Percentiles rank a stretch among this genome's conserved stretches.
Evolutionary conservation across 2,329 filamentous ascomycete species (phyloP).

Genomic region (Colletotrichum lupini): DNA sequence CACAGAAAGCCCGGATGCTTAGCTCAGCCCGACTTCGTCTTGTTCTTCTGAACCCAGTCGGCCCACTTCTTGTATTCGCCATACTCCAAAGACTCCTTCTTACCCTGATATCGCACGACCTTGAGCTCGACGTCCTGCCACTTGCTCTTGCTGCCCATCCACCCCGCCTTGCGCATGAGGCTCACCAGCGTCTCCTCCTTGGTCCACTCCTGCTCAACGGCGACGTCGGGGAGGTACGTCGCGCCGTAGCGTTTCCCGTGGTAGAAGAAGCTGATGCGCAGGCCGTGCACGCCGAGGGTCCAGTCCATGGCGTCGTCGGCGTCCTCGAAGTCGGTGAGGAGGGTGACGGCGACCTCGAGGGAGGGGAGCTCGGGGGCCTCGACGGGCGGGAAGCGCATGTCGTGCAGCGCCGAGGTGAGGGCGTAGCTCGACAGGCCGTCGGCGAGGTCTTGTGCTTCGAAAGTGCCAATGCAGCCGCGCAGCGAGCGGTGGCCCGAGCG

Average conservation of each 20-base stretch:
- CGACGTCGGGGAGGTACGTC: conserved; percentile 93
- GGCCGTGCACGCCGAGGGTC: conserved; percentile 85
- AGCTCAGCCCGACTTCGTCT: conserved; percentile 31
- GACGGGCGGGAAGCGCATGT: conserved; percentile 71
- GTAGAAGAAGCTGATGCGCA: conserved; percentile 86
- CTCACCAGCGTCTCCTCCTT: conserved; percentile 92
- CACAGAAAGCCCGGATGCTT: neutral
- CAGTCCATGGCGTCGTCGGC: conserved; percentile 82
- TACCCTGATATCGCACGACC: conserved; percentile 87
- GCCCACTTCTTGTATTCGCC: conserved; percentile 83
- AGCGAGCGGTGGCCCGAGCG: conserved; percentile 71
- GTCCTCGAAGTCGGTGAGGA: conserved; percentile 87
- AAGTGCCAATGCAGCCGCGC: conserved; percentile 96
- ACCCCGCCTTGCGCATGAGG: conserved; percentile 94
- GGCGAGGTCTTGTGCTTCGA: conserved; percentile 79
- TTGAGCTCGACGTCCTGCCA: conserved; percentile 86
- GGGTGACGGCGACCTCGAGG: conserved; percentile 77
- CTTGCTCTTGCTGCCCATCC: conserved; percentile 80
- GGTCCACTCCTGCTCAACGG: conserved; percentile 92
- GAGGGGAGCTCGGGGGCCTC: conserved; percentile 62
- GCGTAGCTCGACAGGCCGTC: conserved; percentile 83
- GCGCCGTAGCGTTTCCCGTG: conserved; percentile 80
- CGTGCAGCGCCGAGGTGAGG: conserved; percentile 78
- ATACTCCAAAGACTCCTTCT: conserved; percentile 78
- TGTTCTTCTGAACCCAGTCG: conserved; percentile 69